phyloP scores from a whole-genome alignment of 768 basidiomycete species.

The Boletus tylopilopsis region DNA sequence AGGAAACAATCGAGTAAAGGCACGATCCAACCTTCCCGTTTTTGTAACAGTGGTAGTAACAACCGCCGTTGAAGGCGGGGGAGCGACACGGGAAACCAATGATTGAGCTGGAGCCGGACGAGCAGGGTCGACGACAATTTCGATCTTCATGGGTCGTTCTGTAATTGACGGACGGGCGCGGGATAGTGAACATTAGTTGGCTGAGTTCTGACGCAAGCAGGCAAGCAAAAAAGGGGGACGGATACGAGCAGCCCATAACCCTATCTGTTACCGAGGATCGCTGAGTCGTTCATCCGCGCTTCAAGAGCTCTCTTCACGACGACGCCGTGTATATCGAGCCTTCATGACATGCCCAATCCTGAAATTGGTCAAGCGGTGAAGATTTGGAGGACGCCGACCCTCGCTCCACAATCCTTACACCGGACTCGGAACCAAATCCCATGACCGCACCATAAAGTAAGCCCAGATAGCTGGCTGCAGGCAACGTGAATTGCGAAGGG shows the following conservation, averaged over 20 bases:
- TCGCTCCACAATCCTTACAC: constrained; percentile 33
- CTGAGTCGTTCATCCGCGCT: constrained; percentile 24
- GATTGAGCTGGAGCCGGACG: constrained; percentile 56
- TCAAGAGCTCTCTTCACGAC: constrained; percentile 20
- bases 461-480: constrained; percentile 23
- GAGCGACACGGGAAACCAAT: constrained; percentile 82
- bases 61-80: constrained; percentile 42
- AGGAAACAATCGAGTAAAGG: background rate
- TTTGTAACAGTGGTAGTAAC: constrained; percentile 19
- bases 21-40: constrained; percentile 34
- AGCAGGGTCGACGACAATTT: constrained; percentile 90
- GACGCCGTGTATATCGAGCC: constrained; percentile 18
- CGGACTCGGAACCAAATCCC: constrained; percentile 30
- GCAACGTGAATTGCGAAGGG: constrained; percentile 24
- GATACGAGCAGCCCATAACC: constrained; percentile 34
- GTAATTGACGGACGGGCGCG: constrained; percentile 34
- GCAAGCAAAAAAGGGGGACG: constrained; percentile 42
- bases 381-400: constrained; percentile 26
- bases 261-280: constrained; percentile 23
- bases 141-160: constrained; percentile 99
- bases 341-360: constrained; percentile 29
- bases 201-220: constrained; percentile 33
- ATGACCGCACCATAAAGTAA: constrained; percentile 29
- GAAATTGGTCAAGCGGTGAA: constrained; percentile 35
- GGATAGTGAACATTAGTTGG: constrained; percentile 35